Evolutionary conservation across 1,139 yeast genomes (phyloP), one percentile per base, ranked within the genome.

Genomic region (Candida albicans): DNA sequence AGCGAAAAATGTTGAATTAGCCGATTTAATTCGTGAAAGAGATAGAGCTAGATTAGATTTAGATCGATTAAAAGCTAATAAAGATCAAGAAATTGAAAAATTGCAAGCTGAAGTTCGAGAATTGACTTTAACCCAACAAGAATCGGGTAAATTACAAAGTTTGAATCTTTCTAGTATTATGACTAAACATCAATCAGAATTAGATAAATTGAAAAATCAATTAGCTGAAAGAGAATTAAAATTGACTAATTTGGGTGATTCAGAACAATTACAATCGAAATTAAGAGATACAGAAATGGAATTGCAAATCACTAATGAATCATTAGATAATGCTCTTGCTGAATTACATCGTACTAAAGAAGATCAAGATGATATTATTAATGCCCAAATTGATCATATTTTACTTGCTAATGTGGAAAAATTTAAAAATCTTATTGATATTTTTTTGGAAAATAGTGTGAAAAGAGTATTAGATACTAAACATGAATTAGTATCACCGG

Each of bases 21-120:
- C 96, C 1, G 96, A 89, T 57, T 75, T 90, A 56, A 89, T 89
- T 48, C 79, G 95, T 50, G 96, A 90, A 60, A 81, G 97, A 50
- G 97, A 90, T 58, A 76, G 96, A 46, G 95, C 96, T 1, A 78
- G 95, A 58, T 73, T 88, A 52, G 96, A 89, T 48, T 67, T 88
- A 42, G 96, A 89, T 54, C 77, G 90, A 54, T 64, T 80, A 18
- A 81, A 77, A 55, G 91, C 87, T 12, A 69, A 78, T 28, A 84
- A 83, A 52, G 84, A 80, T 48, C 82, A 74, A 52, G 88, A 84
- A 53, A 77, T 83, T 51, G 93, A 86, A 54, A 75, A 70, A 49
- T 69, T 87, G 35, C 82, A 83, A 54, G 70, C 90, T 2, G 85
- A 85, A 56, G 62, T 87, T 37, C 74, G 90, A 48, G 81, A 82